Evolutionary conservation across 352 stramenopile species (phyloP), one percentile per base, ranked within the genome.

Genomic region (Pythium brassicae): DNA sequence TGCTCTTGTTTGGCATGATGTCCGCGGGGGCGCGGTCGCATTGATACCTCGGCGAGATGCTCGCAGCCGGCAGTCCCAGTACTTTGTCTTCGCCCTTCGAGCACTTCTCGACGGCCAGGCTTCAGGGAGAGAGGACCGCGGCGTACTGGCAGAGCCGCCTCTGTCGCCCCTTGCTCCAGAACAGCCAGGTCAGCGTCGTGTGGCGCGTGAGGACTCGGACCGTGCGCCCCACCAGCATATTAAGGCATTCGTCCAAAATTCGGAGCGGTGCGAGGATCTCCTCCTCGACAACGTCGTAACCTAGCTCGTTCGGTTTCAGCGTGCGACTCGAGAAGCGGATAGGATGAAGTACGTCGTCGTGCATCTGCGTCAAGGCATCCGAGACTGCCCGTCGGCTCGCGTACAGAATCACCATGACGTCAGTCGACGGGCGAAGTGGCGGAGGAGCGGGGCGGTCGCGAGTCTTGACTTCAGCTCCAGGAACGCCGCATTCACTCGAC

Each of bases 281-380:
- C 29, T 63, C 63, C 43, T 63, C 50, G 10, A 60, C 54, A 2
- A 59, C 50, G 19, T 19, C n/a, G 35, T 67, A 60, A 15, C 56
- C 59, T 12, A 67, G 19, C 44, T 60, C 55, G 50, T 62, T 60
- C 15, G 46, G 4, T 29, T 65, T 61, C 26, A 65, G 40, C 6
- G 26, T 61, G 3, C 50, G 45, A 44, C 40, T 39, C 27, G 35
- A 40, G 35, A 40, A 40, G 8, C 35, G 35, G 12, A 40, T 9
- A 3, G 35, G 35, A 19, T 40, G 35, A 2, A 40, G 12, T 3
- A 40, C 35, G 8, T 9, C 35, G 35, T 40, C 12, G 35, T 40
- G 35, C 35, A 19, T 20, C 58, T 91, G 2, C 76, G 78, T 11
- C 66, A 86, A 35, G 53, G 88, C 17, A 50, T 57, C 35, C 35